A percentile compares a stretch with the other conserved stretches of the same genome.
Evolutionary conservation across 257 asterid genomes (phyloP).

Genomic region (Cruciata laevipes): DNA sequence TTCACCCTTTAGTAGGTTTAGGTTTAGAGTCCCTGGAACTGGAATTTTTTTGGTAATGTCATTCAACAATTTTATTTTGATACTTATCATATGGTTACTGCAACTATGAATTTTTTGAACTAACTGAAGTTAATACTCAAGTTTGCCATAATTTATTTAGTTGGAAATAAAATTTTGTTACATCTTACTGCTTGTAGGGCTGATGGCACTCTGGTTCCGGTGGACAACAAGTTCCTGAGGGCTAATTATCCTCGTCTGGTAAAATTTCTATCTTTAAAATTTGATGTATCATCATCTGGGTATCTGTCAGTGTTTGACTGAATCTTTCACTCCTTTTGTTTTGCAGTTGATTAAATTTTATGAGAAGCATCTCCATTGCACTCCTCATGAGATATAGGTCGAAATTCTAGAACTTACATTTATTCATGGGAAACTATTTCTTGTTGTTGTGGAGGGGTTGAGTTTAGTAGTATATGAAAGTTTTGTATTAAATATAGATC

Average conservation of each 20-base stretch:
- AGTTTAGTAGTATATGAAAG: too few relatives aligned
- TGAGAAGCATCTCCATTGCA: constrained; percentile 60
- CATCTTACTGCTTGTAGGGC: constrained; percentile 37
- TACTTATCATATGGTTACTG: too few relatives aligned
- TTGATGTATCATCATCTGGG: not conserved
- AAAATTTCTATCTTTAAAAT: constrained; percentile 18
- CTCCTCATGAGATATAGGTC: not conserved
- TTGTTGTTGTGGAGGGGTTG: too few relatives aligned
- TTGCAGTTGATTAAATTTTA: constrained; percentile 80
- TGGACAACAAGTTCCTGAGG: constrained; percentile 79
- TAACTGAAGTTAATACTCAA: too few relatives aligned
- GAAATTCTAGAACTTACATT: too few relatives aligned
- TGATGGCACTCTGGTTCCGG: constrained; percentile 69
- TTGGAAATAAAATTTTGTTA: too few relatives aligned
- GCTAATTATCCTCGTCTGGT: constrained; percentile 71
- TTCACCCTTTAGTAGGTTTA: not conserved
- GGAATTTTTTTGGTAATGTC: too few relatives aligned
- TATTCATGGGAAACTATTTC: too few relatives aligned
- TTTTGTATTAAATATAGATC: too few relatives aligned
- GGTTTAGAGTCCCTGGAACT: not conserved
- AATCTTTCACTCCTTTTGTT: constrained; percentile 2
- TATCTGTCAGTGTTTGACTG: not conserved
- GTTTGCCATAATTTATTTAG: too few relatives aligned
- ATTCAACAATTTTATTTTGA: too few relatives aligned
- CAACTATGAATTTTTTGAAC: too few relatives aligned